phyloP scores from a whole-genome alignment of 345 rosid genomes.

The Sisymbrium irio region DNA sequence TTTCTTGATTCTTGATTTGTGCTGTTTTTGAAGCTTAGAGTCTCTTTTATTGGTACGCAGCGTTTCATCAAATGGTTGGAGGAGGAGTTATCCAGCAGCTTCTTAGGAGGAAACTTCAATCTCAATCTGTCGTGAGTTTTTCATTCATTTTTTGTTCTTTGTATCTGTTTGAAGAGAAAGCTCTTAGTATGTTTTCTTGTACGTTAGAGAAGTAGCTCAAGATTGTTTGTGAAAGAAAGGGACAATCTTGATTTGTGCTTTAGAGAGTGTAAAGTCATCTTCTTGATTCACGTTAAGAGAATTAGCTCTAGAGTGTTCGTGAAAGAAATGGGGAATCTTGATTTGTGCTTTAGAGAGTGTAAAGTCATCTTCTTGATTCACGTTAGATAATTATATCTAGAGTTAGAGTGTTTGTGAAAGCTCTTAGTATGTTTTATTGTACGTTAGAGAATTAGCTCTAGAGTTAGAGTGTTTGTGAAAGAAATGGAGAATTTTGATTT shows the following conservation, averaged over 20 bases:
- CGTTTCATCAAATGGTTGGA: conserved; percentile 65
- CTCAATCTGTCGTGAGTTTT: conserved; percentile 52
- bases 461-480: too few species aligned
- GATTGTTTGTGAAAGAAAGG: too few species aligned
- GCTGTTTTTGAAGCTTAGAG: not conserved
- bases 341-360: too few species aligned
- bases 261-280: too few species aligned
- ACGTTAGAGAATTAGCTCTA: not conserved
- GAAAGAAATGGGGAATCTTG: too few species aligned
- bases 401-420: too few species aligned
- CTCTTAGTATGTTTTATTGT: not conserved
- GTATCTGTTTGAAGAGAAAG: not conserved
- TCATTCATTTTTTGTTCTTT: not conserved
- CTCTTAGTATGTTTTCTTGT: not conserved
- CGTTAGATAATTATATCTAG: not conserved
- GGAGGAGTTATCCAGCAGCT: conserved; percentile 83
- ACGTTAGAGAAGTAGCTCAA: not conserved
- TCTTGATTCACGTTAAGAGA: too few species aligned
- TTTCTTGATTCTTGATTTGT: not conserved
- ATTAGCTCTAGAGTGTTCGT: too few species aligned
- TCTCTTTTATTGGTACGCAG: conserved; percentile 20
- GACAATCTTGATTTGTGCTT: too few species aligned
- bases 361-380: too few species aligned
- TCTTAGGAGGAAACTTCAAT: conserved; percentile 69
- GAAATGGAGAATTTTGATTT: too few species aligned